Percentiles rank a stretch among this genome's conserved stretches.
These are phyloP conservation scores for Yamadazyma sp. DNA, from an alignment of 1,139 yeast genomes.

Conservation along the genomic window DNA sequence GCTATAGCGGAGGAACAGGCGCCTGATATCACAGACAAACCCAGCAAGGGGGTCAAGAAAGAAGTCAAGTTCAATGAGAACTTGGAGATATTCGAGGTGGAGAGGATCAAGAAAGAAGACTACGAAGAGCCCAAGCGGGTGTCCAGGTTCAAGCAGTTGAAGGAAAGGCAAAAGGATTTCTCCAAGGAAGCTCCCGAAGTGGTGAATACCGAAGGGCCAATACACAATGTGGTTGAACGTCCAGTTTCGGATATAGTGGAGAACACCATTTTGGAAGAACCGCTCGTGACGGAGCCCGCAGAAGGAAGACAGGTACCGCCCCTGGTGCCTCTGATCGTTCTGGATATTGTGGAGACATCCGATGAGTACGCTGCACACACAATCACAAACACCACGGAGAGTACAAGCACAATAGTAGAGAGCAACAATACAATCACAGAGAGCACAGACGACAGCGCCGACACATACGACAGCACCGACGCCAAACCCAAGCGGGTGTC, in stretches of 20 bases:
- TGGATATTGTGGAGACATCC: background rate
- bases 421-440: too few relatives aligned
- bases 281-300: slow-evolving; percentile 5
- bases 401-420: too few relatives aligned
- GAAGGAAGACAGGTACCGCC: slow-evolving; percentile 7
- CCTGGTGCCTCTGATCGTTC: slow-evolving; percentile 1
- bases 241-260: slow-evolving; percentile 10
- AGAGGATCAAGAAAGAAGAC: slow-evolving; percentile 43
- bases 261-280: background rate
- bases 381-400: too few relatives aligned
- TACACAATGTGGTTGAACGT: slow-evolving; percentile 9
- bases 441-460: too few relatives aligned
- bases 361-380: too few relatives aligned
- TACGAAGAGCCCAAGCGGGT: slow-evolving; percentile 37
- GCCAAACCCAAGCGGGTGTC: background rate
- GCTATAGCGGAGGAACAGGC: background rate
- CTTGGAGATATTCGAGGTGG: slow-evolving; percentile 59
- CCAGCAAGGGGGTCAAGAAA: slow-evolving; percentile 29
- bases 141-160: slow-evolving; percentile 27
- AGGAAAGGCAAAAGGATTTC: slow-evolving; percentile 9
- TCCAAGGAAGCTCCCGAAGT: slow-evolving; percentile 2
- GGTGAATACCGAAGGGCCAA: slow-evolving; percentile 2
- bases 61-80: slow-evolving; percentile 51
- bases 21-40: slow-evolving; percentile 7
- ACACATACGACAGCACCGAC: too few relatives aligned